phyloP scores from a whole-genome alignment of 2,329 filamentous ascomycete genomes.

The Cytospora chrysosperma region DNA sequence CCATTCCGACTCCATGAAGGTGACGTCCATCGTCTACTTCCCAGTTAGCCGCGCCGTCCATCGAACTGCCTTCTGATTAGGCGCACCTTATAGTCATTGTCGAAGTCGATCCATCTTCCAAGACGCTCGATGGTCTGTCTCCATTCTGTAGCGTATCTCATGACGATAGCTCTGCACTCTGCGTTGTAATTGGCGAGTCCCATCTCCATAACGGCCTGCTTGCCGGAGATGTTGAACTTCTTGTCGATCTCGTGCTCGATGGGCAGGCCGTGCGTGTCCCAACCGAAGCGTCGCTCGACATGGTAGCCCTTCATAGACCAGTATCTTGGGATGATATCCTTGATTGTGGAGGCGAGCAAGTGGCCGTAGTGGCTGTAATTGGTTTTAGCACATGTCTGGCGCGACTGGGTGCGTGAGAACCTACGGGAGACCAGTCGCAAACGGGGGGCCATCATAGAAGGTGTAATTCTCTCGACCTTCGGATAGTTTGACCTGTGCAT shows the following conservation, averaged over 20 bases:
- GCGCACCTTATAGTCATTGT: conserved; percentile 82
- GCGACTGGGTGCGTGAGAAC: background rate
- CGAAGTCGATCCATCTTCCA: conserved; percentile 96
- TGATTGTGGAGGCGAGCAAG: conserved; percentile 88
- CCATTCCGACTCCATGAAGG: conserved; percentile 95
- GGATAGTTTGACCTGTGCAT: conserved; percentile 68
- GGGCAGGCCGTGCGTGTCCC: conserved; percentile 91
- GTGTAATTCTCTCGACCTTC: conserved; percentile 81
- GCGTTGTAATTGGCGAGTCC: conserved; percentile 88
- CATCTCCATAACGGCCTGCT: conserved; percentile 81
- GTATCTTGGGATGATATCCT: conserved; percentile 94
- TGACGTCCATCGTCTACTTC: conserved; percentile 77
- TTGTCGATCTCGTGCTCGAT: conserved; percentile 99
- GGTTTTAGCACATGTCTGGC: conserved; percentile 1
- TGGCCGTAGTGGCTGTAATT: conserved; percentile 58
- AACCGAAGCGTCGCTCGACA: conserved; percentile 89
- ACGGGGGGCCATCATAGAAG: conserved; percentile 88
- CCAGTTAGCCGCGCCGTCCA: conserved; percentile 34
- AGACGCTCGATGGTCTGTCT: conserved; percentile 81
- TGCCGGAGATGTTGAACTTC: conserved; percentile 77
- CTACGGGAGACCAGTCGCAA: conserved; percentile 66
- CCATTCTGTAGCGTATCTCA: conserved; percentile 88
- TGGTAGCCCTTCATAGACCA: conserved; percentile 97
- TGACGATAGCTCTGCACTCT: conserved; percentile 89
- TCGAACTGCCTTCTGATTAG: background rate